These are phyloP conservation scores for Sporothrix pseudoabietina DNA, from an alignment of 2,329 filamentous ascomycete species.

Conservation along the genomic window DNA sequence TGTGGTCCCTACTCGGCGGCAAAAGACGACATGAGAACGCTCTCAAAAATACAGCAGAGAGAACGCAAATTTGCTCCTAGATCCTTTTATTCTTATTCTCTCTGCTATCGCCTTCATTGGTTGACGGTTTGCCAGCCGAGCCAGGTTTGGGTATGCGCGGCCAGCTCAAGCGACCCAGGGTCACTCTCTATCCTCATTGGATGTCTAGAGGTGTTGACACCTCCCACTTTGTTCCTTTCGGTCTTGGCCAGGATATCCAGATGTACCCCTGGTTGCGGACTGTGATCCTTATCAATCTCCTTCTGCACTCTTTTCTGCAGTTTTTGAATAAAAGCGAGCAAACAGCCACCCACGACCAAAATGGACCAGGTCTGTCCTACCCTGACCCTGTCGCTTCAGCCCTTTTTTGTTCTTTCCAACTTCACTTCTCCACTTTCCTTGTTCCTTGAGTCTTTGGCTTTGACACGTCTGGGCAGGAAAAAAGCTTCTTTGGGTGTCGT, in stretches of 20 bases:
- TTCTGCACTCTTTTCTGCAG: background rate
- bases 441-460: background rate
- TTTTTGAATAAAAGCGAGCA: background rate
- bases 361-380: background rate
- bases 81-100: background rate
- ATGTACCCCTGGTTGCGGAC: background rate
- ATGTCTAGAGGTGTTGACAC: background rate
- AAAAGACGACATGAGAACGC: background rate
- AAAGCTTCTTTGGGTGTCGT: background rate
- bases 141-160: background rate
- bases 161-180: background rate
- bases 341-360: background rate
- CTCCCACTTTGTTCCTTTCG: background rate
- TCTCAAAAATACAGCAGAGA: background rate
- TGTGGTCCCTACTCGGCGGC: conserved; percentile 5
- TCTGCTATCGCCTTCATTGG: background rate
- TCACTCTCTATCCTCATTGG: background rate
- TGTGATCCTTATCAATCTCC: background rate
- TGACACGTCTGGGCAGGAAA: background rate
- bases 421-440: background rate
- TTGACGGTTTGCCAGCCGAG: background rate
- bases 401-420: background rate
- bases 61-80: background rate
- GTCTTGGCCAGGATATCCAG: background rate
- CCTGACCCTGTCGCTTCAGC: conserved; percentile 8